phyloP scores from a whole-genome alignment of 495 filamentous ascomycete genomes.

The Lasiosphaeris hirsuta region DNA sequence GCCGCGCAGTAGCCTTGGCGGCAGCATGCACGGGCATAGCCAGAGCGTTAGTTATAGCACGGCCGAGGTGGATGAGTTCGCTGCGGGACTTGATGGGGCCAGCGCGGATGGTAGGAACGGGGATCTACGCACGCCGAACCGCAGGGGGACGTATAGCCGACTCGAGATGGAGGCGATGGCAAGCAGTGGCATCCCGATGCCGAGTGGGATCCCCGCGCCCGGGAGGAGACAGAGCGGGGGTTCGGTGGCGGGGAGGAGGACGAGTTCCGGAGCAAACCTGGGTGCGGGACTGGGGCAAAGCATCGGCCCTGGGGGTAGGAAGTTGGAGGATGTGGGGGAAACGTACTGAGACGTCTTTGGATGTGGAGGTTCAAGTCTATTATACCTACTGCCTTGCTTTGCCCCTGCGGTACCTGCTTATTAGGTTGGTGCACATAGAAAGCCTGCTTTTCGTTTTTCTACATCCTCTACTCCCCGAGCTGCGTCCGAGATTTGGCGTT shows the following conservation, averaged over 20 bases:
- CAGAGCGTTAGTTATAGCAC: constrained; percentile 43
- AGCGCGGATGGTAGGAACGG: no score
- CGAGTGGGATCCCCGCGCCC: constrained; percentile 35
- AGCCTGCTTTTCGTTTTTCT: neutral
- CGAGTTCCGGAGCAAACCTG: constrained; percentile 20
- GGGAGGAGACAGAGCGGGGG: constrained; percentile 48
- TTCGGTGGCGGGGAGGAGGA: constrained; percentile 35
- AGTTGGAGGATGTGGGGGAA: constrained; percentile 47
- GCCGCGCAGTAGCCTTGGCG: constrained; percentile 55
- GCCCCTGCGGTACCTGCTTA: neutral
- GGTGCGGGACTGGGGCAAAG: neutral
- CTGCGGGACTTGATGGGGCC: constrained; percentile 35
- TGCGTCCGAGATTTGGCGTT: no score
- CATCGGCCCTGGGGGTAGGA: constrained; percentile 12
- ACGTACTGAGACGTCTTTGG: constrained; percentile 35
- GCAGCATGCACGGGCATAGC: constrained; percentile 49
- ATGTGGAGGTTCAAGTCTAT: neutral
- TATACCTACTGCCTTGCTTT: neutral
- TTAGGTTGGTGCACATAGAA: neutral
- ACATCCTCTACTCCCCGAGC: neutral
- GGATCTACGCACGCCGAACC: constrained; percentile 42
- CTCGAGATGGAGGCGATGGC: constrained; percentile 46
- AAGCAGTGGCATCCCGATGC: constrained; percentile 42
- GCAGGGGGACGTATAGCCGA: constrained; percentile 50
- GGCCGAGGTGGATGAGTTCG: constrained; percentile 41